Base-by-base conservation (phyloP, 495 filamentous ascomycete species). In the Aspergillus campestris region DNA sequence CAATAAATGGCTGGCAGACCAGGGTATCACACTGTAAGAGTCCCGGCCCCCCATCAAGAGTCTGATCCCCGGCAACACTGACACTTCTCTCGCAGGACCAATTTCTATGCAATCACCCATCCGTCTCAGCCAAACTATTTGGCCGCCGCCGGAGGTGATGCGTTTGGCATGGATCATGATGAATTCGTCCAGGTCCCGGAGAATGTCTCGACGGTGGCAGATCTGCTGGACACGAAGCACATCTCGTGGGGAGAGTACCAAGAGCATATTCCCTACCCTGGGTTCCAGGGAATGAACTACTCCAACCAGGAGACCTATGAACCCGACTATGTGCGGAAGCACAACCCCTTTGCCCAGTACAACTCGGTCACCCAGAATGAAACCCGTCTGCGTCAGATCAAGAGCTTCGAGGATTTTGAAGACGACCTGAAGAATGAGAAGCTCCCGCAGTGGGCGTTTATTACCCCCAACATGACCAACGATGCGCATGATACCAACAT, bases 311-410 rank as follows among this genome's bases (percentile, higher is more conserved):
- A 64, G 48, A 68, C 65, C 13, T 67, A 69, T 24, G 62, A 66
- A 24, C 79, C 84, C 47, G 72, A 78, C 57, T 89, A 89, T 53
- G 82, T 87, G n/a, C 77, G 85, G 36, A 89, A 88, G 67, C 85
- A 88, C 67, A 84, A 85, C 61, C 83, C 82, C 0, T 58, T 80
- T 10, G 60, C 84, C 24, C 63, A 77, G 44, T 82, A 71, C 48
- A 74, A 83, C 58, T 74, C 71, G 13, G 73, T 84, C 42, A 70
- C 77, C 34, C 61, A 66, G 39, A 71, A 77, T 42, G 57, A 61
- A 7, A 69, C 75, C 10, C 75, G 82, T 8, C 61, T 79, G 1
- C 68, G 72, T 12, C 69, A 75, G 45, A 78, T 83, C 63, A 86
- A 87, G 70, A 86, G 83, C 59, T 72, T 83, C 49, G 80, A 79